Evolutionary conservation across 768 basidiomycete species (phyloP), one percentile per base, ranked within the genome.

Genomic region (Lactifluus volemus): DNA sequence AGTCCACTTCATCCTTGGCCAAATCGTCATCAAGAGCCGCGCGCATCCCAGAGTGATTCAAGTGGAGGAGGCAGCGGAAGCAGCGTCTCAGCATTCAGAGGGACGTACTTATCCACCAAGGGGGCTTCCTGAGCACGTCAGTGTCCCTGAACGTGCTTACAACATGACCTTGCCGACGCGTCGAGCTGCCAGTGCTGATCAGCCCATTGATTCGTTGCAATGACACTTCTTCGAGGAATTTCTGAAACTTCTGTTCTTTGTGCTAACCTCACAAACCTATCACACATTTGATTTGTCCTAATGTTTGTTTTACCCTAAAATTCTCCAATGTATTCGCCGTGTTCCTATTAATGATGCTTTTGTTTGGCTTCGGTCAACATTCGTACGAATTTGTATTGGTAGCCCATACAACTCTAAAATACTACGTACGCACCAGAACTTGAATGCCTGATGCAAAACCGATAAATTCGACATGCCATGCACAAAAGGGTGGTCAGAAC

Each of bases 1-100:
- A 4, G 6, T 57, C 30, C 44, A 57, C 53, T 61, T 53, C 62
- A 0, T 61, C 34, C 17, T 63, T 11, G 59, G 49, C 36, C n/a
- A 12, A n/a, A n/a, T n/a, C 55, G 0, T 49, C 1, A 30, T 39
- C 30, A 45, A 39, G 5, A 32, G 38, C n/a, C 47, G 19, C 42
- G 25, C 15, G 47, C 38, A n/a, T n/a, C n/a, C n/a, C n/a, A n/a
- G n/a, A n/a, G n/a, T n/a, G n/a, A n/a, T n/a, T n/a, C n/a, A n/a
- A n/a, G n/a, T n/a, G n/a, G n/a, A n/a, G n/a, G n/a, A n/a, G n/a
- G n/a, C n/a, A n/a, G n/a, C n/a, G n/a, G n/a, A n/a, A n/a, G 34
- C 21, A 11, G n/a, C n/a, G n/a, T 11, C 39, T 14, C 21, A 17
- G 9, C 14, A 12, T 5, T 32, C 25, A 7, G 32, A 4, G 45